Conservation (phyloP, 768 basidiomycete species). For the Auriscalpium microsporum region DNA sequence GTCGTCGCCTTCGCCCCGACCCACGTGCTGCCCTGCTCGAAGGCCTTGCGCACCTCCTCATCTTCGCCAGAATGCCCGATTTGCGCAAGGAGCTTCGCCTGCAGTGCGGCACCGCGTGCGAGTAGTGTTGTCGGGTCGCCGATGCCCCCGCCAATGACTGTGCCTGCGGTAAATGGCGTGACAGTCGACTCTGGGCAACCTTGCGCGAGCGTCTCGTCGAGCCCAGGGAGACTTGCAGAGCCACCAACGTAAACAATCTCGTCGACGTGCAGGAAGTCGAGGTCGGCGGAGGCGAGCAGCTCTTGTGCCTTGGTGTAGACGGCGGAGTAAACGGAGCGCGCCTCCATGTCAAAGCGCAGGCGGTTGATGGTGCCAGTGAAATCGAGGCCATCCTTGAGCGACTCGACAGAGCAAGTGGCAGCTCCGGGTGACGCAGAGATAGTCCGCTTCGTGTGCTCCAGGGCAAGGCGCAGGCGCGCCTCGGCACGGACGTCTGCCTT, state of each 20-base stretch:
- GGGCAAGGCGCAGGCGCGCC: constrained; percentile 86
- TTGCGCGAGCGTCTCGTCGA: constrained; percentile 49
- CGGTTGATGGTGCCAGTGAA: constrained; percentile 65
- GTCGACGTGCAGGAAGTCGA: constrained; percentile 63
- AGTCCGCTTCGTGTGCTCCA: constrained; percentile 92
- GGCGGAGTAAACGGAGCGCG: constrained; percentile 48
- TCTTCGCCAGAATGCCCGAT: constrained; percentile 38
- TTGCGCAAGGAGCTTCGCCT: constrained; percentile 53
- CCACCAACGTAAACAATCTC: constrained; percentile 80
- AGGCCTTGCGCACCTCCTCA: constrained; percentile 43
- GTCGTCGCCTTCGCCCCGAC: constrained; percentile 47
- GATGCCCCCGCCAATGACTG: constrained; percentile 60
- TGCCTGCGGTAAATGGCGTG: constrained; percentile 59
- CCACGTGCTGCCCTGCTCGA: constrained; percentile 33
- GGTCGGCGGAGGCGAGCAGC: constrained; percentile 40
- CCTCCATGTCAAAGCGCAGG: constrained; percentile 37
- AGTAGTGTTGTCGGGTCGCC: constrained; percentile 76
- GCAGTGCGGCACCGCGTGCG: constrained; percentile 67
- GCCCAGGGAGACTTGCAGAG: constrained; percentile 62
- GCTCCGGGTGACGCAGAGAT: constrained; percentile 73
- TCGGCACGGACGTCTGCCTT: constrained; percentile 72
- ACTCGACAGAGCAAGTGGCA: constrained; percentile 88
- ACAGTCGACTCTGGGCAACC: constrained; percentile 55
- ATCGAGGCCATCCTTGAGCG: constrained; percentile 88
- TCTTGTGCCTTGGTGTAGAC: constrained; percentile 43